These are phyloP conservation scores for Microdochium paspali DNA, from an alignment of 2,329 filamentous ascomycete genomes.

Conservation along the genomic window DNA sequence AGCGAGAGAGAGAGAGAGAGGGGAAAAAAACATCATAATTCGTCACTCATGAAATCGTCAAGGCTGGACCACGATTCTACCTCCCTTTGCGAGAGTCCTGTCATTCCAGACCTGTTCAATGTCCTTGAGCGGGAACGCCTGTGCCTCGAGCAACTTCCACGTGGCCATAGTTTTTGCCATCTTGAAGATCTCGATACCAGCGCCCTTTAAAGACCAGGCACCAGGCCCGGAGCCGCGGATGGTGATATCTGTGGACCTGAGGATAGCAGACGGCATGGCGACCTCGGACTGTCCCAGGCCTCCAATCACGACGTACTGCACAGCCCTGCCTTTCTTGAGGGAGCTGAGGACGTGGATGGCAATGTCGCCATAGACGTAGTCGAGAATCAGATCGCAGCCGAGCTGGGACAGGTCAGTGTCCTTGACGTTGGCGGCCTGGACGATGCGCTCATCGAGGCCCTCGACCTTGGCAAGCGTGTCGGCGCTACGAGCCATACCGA, in stretches of 20 bases:
- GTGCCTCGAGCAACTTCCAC: conserved; percentile 15
- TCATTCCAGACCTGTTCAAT: conserved; percentile 22
- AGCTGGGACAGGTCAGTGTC: conserved; percentile 36
- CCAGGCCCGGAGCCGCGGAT: conserved; percentile 35
- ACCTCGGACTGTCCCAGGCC: conserved; percentile 26
- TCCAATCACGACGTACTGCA: conserved; percentile 46
- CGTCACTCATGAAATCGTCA: conserved; percentile 4
- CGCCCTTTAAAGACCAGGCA: conserved; percentile 24
- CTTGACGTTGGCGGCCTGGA: conserved; percentile 26
- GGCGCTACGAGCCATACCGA: conserved; percentile 40
- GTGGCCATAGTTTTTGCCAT: conserved; percentile 19
- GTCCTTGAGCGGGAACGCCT: conserved; percentile 17
- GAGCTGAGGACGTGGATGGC: conserved; percentile 28
- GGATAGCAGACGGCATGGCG: conserved; percentile 27
- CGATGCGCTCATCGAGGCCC: conserved; percentile 33
- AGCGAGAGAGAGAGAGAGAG: too few relatives aligned
- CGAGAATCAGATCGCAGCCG: conserved; percentile 43
- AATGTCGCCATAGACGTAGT: conserved; percentile 45
- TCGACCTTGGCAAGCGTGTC: conserved; percentile 28
- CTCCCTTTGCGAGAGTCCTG: conserved; percentile 10
- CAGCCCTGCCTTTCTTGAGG: conserved; percentile 27
- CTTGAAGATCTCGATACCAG: conserved; percentile 16
- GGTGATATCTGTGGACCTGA: conserved; percentile 39
- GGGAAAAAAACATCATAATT: too few relatives aligned
- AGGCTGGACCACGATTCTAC: conserved; percentile 16